phyloP scores from a whole-genome alignment of 352 stramenopile species.

The Pelagophyceae sp. region DNA sequence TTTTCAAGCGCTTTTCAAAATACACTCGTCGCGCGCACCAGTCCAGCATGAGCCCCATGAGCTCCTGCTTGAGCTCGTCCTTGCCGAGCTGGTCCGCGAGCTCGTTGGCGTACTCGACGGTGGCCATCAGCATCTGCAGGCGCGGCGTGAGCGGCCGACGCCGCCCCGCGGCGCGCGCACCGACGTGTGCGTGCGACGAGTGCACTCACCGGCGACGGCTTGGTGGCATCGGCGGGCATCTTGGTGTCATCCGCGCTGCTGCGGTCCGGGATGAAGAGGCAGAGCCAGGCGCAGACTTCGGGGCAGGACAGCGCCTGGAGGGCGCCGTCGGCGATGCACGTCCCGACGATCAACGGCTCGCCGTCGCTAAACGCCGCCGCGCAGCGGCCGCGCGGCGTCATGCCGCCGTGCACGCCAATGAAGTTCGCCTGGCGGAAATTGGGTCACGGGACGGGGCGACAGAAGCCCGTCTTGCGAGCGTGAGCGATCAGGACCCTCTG shows the following conservation, averaged over 20 bases:
- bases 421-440: neutral
- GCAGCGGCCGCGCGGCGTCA: conserved; percentile 3
- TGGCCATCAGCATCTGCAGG: neutral
- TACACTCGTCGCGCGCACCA: no score
- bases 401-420: neutral
- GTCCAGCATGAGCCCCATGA: neutral
- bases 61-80: neutral
- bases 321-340: conserved; percentile 12
- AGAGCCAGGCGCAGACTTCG: neutral
- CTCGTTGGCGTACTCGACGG: neutral
- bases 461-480: no score
- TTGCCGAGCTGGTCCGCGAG: neutral
- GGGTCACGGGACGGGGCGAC: no score
- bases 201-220: conserved; percentile 1
- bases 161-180: no score
- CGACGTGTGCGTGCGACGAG: no score
- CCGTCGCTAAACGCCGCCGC: conserved; percentile 10
- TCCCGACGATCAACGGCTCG: conserved; percentile 14
- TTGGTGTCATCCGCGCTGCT: neutral
- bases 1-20: no score
- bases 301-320: neutral
- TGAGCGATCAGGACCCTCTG: no score
- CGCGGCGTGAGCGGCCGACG: no score
- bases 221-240: neutral
- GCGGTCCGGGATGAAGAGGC: conserved; percentile 17